Evolutionary conservation across 371 early-diverging fungal genomes (phyloP).

Genomic region (Rhizomucor miehei): DNA sequence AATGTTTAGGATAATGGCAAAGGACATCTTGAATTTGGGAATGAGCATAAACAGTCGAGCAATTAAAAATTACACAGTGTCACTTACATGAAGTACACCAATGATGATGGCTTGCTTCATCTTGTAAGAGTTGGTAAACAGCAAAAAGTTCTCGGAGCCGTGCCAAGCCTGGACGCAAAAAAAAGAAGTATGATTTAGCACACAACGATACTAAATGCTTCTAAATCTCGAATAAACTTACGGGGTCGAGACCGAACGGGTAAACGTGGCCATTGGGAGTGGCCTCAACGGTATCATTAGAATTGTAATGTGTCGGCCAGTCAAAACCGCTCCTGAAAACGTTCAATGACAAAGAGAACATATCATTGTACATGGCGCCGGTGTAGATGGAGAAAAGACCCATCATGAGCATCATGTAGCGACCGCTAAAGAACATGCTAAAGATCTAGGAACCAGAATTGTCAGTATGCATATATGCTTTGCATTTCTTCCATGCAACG

Average conservation of each 20-base stretch:
- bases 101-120: slow-evolving; percentile 99
- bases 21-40: slow-evolving; percentile 85
- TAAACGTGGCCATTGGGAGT: slow-evolving; percentile 53
- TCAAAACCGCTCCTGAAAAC: slow-evolving; percentile 81
- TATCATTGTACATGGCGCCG: slow-evolving; percentile 98
- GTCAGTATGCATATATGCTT: neutral
- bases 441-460: slow-evolving; percentile 57
- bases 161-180: slow-evolving; percentile 99
- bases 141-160: slow-evolving; percentile 85
- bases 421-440: slow-evolving; percentile 90
- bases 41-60: too few relatives aligned
- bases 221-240: slow-evolving; percentile 36
- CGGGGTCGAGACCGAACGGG: slow-evolving; percentile 80
- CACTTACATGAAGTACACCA: slow-evolving; percentile 93
- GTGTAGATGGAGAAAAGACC: slow-evolving; percentile 96
- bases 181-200: too few relatives aligned
- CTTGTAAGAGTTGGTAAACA: slow-evolving; percentile 99
- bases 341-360: slow-evolving; percentile 85
- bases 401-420: slow-evolving; percentile 98
- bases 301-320: slow-evolving; percentile 50
- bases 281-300: slow-evolving; percentile 40
- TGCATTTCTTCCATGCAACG: neutral
- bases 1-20: slow-evolving; percentile 92
- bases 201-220: too few relatives aligned
- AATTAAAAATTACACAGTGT: neutral